Evolutionary conservation across 305 asterid species (phyloP).

Genomic region (Fraxinus platypoda): DNA sequence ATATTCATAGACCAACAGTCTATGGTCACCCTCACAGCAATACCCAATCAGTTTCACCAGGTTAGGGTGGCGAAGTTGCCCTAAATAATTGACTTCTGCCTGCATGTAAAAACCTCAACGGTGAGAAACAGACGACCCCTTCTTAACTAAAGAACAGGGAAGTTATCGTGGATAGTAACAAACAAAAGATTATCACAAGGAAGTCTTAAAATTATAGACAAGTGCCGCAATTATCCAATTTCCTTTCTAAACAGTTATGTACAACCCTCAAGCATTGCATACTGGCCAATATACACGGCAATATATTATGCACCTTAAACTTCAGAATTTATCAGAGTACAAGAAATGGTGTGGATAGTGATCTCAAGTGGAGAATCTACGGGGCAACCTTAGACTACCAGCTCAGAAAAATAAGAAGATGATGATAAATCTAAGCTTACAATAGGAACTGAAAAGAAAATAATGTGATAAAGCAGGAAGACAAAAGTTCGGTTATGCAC

Average conservation of each 20-base stretch:
- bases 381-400: neutral
- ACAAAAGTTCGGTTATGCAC: neutral
- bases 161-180: neutral
- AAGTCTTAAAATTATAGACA: neutral
- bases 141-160: slow-evolving; percentile 10
- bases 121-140: slow-evolving; percentile 21
- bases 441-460: neutral
- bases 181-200: neutral
- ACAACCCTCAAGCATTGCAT: neutral
- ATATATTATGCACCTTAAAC: neutral
- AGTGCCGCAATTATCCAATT: slow-evolving; percentile 1
- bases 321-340: neutral
- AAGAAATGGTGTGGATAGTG: neutral
- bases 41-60: slow-evolving; percentile 89
- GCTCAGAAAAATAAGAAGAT: neutral
- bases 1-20: slow-evolving; percentile 87
- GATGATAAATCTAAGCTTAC: neutral
- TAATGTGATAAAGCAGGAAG: neutral
- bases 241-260: neutral
- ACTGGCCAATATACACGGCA: neutral
- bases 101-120: slow-evolving; percentile 35
- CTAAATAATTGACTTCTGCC: slow-evolving; percentile 94
- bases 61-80: slow-evolving; percentile 81
- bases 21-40: slow-evolving; percentile 92
- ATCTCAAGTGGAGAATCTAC: neutral